Evolutionary conservation across 208 protist genomes (phyloP).

Genomic region (Wallacemonas sp.): DNA sequence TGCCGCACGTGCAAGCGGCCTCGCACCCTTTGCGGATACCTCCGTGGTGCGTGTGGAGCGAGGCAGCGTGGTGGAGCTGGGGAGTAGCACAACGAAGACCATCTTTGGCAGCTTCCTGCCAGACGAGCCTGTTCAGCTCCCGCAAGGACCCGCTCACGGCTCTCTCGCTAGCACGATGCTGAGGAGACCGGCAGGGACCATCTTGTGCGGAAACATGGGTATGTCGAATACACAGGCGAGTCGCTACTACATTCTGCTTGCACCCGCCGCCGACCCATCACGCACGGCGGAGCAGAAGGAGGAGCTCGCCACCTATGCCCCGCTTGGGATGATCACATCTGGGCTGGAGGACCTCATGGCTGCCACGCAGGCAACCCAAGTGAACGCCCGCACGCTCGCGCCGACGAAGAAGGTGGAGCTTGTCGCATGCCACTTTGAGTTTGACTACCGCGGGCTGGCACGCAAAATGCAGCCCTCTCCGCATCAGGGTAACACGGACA

Average conservation of each 20-base stretch:
- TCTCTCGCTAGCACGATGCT: constrained; percentile 40
- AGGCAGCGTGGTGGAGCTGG: constrained; percentile 63
- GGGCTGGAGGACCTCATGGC: constrained; percentile 52
- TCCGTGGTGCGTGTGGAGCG: constrained; percentile 70
- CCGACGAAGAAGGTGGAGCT: constrained; percentile 56
- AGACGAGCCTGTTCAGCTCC: constrained; percentile 44
- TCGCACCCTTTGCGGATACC: constrained; percentile 58
- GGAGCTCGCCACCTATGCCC: constrained; percentile 18
- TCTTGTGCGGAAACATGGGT: constrained; percentile 69
- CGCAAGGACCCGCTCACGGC: constrained; percentile 12
- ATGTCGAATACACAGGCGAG: constrained; percentile 69
- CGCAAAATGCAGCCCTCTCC: not conserved
- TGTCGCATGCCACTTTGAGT: constrained; percentile 33
- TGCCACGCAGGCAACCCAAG: constrained; percentile 25
- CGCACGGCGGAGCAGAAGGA: constrained; percentile 19
- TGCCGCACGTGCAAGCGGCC: constrained; percentile 29
- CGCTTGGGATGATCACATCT: constrained; percentile 55
- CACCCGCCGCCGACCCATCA: constrained; percentile 19
- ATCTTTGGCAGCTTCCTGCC: constrained; percentile 78
- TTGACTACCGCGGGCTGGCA: constrained; percentile 23
- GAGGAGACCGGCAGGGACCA: constrained; percentile 51
- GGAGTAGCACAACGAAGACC: constrained; percentile 77
- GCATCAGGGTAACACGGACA: too few relatives aligned
- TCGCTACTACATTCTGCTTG: constrained; percentile 76
- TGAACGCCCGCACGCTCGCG: constrained; percentile 67